These are phyloP conservation scores for Nadsonia starkeyi-henricii DNA, from an alignment of 1,139 yeast genomes.

Conservation along the genomic window DNA sequence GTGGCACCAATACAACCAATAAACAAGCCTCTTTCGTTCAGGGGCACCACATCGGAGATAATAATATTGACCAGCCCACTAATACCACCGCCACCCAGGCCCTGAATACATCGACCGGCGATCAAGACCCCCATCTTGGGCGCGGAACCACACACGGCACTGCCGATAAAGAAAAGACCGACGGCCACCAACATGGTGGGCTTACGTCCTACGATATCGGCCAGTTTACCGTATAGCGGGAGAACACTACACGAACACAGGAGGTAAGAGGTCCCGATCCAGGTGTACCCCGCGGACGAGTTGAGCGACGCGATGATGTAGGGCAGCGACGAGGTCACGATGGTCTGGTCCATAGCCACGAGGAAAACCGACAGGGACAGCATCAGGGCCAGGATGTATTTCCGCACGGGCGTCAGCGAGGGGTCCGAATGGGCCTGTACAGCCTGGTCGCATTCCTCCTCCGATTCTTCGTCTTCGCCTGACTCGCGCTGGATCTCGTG, in stretches of 20 bases:
- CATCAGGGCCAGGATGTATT: slow-evolving; percentile 8
- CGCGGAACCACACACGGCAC: slow-evolving; percentile 43
- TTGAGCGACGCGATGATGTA: slow-evolving; percentile 16
- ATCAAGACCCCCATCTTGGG: slow-evolving; percentile 41
- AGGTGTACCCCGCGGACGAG: slow-evolving; percentile 15
- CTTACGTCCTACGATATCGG: slow-evolving; percentile 51
- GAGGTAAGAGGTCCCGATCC: slow-evolving; percentile 18
- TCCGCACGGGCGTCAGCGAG: slow-evolving; percentile 4
- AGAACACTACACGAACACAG: slow-evolving; percentile 44
- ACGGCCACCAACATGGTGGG: slow-evolving; percentile 35
- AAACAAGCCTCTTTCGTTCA: slow-evolving; percentile 37
- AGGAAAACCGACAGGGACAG: slow-evolving; percentile 13
- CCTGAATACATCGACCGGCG: slow-evolving; percentile 53
- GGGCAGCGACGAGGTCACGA: slow-evolving; percentile 16
- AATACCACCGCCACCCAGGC: slow-evolving; percentile 59
- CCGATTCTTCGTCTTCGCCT: too few relatives aligned
- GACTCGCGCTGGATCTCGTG: too few relatives aligned
- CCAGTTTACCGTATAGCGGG: slow-evolving; percentile 49
- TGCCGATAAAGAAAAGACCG: slow-evolving; percentile 44
- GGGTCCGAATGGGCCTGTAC: slow-evolving; percentile 1
- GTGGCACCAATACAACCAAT: slow-evolving; percentile 33
- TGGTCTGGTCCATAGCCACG: slow-evolving; percentile 17
- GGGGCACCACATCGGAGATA: slow-evolving; percentile 44
- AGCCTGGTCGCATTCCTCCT: background rate
- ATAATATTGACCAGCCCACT: slow-evolving; percentile 43